Percentiles rank a stretch among this genome's conserved stretches.
Conservation (phyloP, 345 rosid species). For the Pelargonium nanum region DNA sequence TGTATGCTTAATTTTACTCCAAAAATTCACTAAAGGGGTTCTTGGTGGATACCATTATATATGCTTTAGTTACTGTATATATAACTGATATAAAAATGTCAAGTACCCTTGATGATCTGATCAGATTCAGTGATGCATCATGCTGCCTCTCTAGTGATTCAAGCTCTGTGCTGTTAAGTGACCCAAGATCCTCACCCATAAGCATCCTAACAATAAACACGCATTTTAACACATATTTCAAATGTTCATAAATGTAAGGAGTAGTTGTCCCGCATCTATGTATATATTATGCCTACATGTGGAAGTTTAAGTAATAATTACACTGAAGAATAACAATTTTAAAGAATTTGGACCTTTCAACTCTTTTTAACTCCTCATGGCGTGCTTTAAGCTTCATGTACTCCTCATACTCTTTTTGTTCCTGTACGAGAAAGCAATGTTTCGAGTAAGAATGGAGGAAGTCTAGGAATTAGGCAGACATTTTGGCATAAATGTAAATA, state of each 20-base stretch:
- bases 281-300: background rate
- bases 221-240: too few relatives aligned
- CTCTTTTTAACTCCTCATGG: background rate
- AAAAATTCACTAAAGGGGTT: background rate
- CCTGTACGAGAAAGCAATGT: background rate
- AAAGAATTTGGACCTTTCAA: background rate
- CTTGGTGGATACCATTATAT: background rate
- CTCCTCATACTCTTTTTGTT: background rate
- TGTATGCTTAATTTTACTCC: background rate
- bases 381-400: background rate
- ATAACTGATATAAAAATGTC: too few relatives aligned
- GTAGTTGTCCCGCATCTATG: background rate
- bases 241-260: background rate
- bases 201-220: slow-evolving; percentile 39
- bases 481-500: too few relatives aligned
- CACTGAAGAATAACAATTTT: background rate
- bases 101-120: slow-evolving; percentile 62
- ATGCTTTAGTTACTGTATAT: background rate
- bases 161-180: slow-evolving; percentile 65
- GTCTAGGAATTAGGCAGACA: too few relatives aligned
- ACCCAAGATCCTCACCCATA: slow-evolving; percentile 76
- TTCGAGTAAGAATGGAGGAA: too few relatives aligned
- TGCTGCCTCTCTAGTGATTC: slow-evolving; percentile 84
- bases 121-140: slow-evolving; percentile 70
- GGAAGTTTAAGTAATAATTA: background rate